Conservation (phyloP, 768 basidiomycete species). For the Tricholoma sp. region DNA sequence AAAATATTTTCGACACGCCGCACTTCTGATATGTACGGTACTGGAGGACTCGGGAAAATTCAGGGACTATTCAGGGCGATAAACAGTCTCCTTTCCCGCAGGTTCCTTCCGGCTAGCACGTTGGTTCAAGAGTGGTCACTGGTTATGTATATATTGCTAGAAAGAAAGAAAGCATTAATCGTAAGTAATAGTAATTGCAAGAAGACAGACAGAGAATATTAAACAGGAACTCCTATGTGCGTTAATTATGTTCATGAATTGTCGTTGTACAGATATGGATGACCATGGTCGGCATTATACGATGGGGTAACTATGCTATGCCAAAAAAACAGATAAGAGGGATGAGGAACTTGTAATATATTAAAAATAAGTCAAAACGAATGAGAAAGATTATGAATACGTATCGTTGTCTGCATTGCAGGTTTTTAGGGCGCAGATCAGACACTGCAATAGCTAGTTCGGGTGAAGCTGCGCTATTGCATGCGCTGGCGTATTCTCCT, state of each 20-base stretch:
- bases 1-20: not conserved
- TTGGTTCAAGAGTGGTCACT: not conserved
- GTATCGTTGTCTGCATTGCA: not conserved
- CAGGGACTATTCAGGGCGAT: too few species aligned
- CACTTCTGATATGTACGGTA: not conserved
- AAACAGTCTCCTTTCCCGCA: too few species aligned
- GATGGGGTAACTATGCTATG: not conserved
- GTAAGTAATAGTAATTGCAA: not conserved
- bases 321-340: not conserved
- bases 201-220: not conserved
- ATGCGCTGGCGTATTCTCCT: slow-evolving; percentile 15
- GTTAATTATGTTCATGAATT: not conserved
- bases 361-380: not conserved
- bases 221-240: not conserved
- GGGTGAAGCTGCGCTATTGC: not conserved
- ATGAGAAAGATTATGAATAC: not conserved
- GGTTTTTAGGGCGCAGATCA: not conserved
- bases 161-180: not conserved
- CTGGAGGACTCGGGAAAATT: too few species aligned
- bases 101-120: too few species aligned
- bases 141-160: not conserved
- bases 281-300: not conserved
- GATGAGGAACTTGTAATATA: not conserved
- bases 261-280: not conserved
- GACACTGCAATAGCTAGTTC: too few species aligned